Evolutionary conservation across 1,139 yeast species (phyloP).

Genomic region (Scheffersomyces illinoinensis): DNA sequence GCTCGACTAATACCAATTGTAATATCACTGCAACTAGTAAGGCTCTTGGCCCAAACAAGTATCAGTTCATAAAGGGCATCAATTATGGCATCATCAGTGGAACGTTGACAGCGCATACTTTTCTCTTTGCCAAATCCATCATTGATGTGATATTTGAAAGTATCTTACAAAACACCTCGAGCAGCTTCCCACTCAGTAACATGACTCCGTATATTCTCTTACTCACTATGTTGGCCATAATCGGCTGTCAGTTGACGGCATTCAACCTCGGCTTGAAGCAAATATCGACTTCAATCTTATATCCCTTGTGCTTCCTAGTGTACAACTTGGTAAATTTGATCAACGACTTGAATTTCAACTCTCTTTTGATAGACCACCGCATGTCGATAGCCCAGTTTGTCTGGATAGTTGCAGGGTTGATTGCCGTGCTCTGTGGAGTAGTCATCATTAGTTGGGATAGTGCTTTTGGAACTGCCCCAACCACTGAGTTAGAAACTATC

Average conservation of each 20-base stretch:
- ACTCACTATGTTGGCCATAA: conserved; percentile 60
- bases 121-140: conserved; percentile 79
- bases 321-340: conserved; percentile 74
- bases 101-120: conserved; percentile 79
- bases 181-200: conserved; percentile 21
- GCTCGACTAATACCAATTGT: conserved; percentile 4
- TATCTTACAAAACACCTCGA: conserved; percentile 29
- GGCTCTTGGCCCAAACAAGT: conserved; percentile 12
- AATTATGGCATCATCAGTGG: conserved; percentile 75
- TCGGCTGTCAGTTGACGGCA: conserved; percentile 73
- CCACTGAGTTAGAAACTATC: conserved; percentile 44
- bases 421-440: conserved; percentile 55
- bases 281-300: conserved; percentile 75
- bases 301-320: conserved; percentile 83
- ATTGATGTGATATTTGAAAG: conserved; percentile 65
- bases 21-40: background rate
- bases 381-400: conserved; percentile 37
- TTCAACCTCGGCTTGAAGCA: conserved; percentile 73
- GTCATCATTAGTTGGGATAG: conserved; percentile 47
- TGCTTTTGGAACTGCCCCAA: conserved; percentile 26
- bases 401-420: conserved; percentile 52
- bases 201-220: conserved; percentile 52
- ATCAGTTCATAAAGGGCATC: conserved; percentile 48
- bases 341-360: conserved; percentile 69
- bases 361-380: conserved; percentile 33